Base-by-base conservation (phyloP, 2,329 filamentous ascomycete genomes). In the Grosmannia serpens region DNA sequence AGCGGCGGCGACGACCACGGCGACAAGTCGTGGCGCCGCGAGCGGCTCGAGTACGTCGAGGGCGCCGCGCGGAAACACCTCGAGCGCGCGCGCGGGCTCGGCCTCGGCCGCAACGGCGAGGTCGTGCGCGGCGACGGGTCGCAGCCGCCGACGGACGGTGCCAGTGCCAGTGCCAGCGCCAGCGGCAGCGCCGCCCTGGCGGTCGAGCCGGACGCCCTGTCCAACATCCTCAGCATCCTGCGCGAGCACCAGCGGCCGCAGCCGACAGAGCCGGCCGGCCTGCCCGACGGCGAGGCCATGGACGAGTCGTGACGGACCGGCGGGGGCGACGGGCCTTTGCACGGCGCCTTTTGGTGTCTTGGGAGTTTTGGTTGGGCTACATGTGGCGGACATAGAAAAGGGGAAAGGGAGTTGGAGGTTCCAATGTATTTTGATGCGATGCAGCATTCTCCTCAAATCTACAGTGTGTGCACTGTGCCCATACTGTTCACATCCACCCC, bases 41-140 rank as follows among this genome's bases (percentile, higher is more conserved):
- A 94, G 69, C 78, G 92, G 61, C 78, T 86, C 59, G 81, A 87
- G 64, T 97, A 97, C 69, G 85, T 97, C 54, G 91, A 96, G 72
- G 80, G 81, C 57, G 85, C 91, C 66, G 88, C 89, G 55, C 77
- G 83, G 64, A 79, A 87, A 60, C 88, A 95, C 68, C 74, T 96
- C 47, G 89, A 95, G 73, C 78, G 74, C 31, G 76, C 83, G 51
- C 76, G 84, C 52, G 87, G 87, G 0, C 73, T 91, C 59, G 86
- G 89, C 65, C 69, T 87, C 38, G 84, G 81, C 2, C 69, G 73
- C 6, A 73, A 79, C 60, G 84, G 84, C 13, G 84, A 84, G 66
- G 77, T 86, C 53, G 26, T 31, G 29, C 38, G 83, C 66, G 80
- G 78, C 7, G 74, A 74, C 41, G 31, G 29, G 4, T n/a, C 26